Base-by-base conservation (phyloP, 2,329 filamentous ascomycete genomes). In the Knoxdaviesia proteae region DNA sequence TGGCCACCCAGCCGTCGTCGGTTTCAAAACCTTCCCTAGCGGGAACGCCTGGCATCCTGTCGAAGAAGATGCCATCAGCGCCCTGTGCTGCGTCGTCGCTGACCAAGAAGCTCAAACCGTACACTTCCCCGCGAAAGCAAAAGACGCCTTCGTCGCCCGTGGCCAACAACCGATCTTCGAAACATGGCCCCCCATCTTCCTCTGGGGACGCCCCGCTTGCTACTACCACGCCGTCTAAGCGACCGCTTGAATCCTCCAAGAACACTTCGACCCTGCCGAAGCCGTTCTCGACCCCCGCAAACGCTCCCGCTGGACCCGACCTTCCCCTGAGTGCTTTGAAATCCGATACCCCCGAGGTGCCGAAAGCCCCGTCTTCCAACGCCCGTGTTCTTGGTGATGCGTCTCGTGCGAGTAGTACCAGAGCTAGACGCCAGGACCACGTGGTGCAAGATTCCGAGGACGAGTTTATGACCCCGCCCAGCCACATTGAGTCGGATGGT, bases 381-480 rank as follows among this genome's bases (percentile, higher is more conserved):
- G 20, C 20, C 20, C 20, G 20, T 20, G 20, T 20, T 20, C 20
- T 3, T 20, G 20, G 20, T 20, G 20, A 20, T 20, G 20, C 20
- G 20, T 20, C 20, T 20, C 20, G 20, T 20, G 20, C 20, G 20
- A 20, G 20, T 20, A 20, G 20, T 20, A 3, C 20, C 20, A 20
- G 20, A 20, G 20, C 20, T 20, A 20, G 20, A 20, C 20, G 20
- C 20, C 20, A 20, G 20, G 20, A 20, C 32, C 56, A 59, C 34
- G 53, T 71, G 6, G 65, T 74, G 36, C 60, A 67, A 42, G 71
- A 75, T 49, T 75, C 71, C 0, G 71, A 74, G 38, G 70, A 74
- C 38, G 69, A 74, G 38, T 66, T 64, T 37, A 49, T 66, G 5
- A 63, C 62, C 5, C 60, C 65, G 8, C 58, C 55, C 6, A 55